Conservation (phyloP, 441 rosid genomes). For the Metrosideros polymorpha region DNA sequence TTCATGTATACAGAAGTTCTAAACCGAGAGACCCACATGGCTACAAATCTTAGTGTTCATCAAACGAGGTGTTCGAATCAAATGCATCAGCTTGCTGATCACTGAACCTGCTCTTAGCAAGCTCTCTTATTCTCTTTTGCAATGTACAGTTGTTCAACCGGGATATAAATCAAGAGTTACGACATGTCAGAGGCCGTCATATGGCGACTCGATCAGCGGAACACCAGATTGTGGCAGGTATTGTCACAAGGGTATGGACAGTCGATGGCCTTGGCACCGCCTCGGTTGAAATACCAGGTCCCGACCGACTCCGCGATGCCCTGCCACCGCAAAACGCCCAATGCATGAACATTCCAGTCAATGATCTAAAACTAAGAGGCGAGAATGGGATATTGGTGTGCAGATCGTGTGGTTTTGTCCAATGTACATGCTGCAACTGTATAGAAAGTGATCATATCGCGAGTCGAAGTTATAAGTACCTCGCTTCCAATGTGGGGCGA, state of each 20-base stretch:
- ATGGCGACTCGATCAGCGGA: not conserved
- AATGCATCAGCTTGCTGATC: not conserved
- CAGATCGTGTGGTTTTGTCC: not conserved
- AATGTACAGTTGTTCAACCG: not conserved
- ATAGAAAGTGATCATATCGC: not conserved
- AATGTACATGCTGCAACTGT: not conserved
- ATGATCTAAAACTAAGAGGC: not conserved
- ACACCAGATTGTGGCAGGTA: constrained; percentile 20
- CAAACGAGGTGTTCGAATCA: not conserved
- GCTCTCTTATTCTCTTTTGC: not conserved
- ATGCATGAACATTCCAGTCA: not conserved
- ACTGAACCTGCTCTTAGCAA: not conserved
- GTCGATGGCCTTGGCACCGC: not conserved
- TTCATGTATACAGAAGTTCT: not conserved
- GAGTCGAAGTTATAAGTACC: not conserved
- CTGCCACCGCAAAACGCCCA: not conserved
- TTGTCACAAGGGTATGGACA: constrained; percentile 23
- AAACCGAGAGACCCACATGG: not conserved
- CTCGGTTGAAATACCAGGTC: constrained; percentile 12
- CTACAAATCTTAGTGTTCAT: not conserved
- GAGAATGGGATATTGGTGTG: not conserved
- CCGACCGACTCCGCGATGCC: constrained; percentile 18
- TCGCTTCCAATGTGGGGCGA: constrained; percentile 19
- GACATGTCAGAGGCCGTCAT: not conserved
- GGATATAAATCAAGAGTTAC: not conserved